These are phyloP conservation scores for Colletotrichum eremochloae DNA, from an alignment of 2,329 filamentous ascomycete genomes.

Conservation along the genomic window DNA sequence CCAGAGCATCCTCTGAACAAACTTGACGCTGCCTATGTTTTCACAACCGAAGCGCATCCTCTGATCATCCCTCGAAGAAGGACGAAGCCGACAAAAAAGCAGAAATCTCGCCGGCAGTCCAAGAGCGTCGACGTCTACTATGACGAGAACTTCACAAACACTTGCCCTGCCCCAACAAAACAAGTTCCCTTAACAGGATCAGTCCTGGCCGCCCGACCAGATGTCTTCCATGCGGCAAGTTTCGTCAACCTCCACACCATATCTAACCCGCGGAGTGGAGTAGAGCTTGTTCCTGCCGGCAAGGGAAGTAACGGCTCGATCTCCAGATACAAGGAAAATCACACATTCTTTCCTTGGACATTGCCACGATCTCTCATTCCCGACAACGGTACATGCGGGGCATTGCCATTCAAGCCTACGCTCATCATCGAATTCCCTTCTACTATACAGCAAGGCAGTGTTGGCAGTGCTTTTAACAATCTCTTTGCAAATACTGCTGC, in stretches of 20 bases:
- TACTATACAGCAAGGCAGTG: conserved; percentile 53
- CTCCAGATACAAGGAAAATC: conserved; percentile 71
- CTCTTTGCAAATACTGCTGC: conserved; percentile 54
- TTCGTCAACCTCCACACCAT: conserved; percentile 86
- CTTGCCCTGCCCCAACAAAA: conserved; percentile 75
- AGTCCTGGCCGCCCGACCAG: conserved; percentile 80
- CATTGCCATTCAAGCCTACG: conserved; percentile 77
- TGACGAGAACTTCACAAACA: conserved; percentile 64
- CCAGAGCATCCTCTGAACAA: conserved; percentile 88
- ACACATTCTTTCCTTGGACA: conserved; percentile 94
- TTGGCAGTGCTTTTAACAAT: conserved; percentile 57
- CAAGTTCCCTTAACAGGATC: conserved; percentile 79
- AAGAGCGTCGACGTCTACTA: conserved; percentile 53
- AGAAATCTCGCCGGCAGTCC: conserved; percentile 32
- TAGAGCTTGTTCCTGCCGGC: conserved; percentile 51
- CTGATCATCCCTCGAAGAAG: conserved; percentile 78
- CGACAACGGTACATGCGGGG: conserved; percentile 80
- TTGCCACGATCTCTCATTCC: conserved; percentile 83
- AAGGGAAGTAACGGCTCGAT: conserved; percentile 58
- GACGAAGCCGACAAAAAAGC: conserved; percentile 45
- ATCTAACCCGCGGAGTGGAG: conserved; percentile 70
- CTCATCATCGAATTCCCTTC: conserved; percentile 75
- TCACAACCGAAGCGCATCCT: conserved; percentile 96
- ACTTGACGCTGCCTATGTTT: conserved; percentile 89
- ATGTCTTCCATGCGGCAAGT: conserved; percentile 90